phyloP scores from a whole-genome alignment of 352 stramenopile species.

The Phytophthora kernoviae region DNA sequence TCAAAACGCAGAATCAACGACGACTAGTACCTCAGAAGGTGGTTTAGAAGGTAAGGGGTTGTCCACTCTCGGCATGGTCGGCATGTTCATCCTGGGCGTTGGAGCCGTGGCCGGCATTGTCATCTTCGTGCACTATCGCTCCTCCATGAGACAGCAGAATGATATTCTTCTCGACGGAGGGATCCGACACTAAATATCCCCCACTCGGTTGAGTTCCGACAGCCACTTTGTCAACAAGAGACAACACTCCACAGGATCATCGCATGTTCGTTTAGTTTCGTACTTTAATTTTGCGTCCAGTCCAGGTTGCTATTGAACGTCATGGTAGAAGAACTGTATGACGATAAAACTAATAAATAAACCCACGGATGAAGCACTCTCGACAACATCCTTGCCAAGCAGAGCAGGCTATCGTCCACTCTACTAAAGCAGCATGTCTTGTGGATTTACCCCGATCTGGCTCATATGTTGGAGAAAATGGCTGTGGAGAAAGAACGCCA shows the following conservation, averaged over 20 bases:
- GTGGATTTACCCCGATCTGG: conserved; percentile 70
- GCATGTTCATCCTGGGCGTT: conserved; percentile 56
- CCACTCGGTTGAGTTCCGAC: not conserved
- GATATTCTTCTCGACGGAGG: conserved; percentile 66
- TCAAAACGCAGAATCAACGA: conserved; percentile 16
- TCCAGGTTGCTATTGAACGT: not conserved
- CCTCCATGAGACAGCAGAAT: conserved; percentile 59
- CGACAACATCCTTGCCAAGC: not conserved
- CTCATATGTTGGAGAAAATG: conserved; percentile 71
- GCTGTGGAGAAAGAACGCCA: conserved; percentile 63
- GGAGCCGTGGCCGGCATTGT: conserved; percentile 50
- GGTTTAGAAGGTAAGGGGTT: conserved; percentile 18
- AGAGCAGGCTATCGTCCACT: not conserved
- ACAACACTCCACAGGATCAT: too few relatives aligned
- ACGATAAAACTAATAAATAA: not conserved
- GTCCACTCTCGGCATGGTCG: conserved; percentile 52
- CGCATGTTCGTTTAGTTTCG: conserved; percentile 13
- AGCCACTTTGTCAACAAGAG: too few relatives aligned
- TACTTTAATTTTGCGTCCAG: conserved; percentile 6
- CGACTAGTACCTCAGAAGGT: conserved; percentile 10
- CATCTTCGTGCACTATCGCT: conserved; percentile 64
- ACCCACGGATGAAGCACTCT: not conserved
- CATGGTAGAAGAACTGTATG: not conserved
- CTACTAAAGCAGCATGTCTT: conserved; percentile 47
- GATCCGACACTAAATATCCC: conserved; percentile 10